These are phyloP conservation scores for Solanum pinnatisectum DNA, from an alignment of 257 asterid genomes.

Conservation along the genomic window DNA sequence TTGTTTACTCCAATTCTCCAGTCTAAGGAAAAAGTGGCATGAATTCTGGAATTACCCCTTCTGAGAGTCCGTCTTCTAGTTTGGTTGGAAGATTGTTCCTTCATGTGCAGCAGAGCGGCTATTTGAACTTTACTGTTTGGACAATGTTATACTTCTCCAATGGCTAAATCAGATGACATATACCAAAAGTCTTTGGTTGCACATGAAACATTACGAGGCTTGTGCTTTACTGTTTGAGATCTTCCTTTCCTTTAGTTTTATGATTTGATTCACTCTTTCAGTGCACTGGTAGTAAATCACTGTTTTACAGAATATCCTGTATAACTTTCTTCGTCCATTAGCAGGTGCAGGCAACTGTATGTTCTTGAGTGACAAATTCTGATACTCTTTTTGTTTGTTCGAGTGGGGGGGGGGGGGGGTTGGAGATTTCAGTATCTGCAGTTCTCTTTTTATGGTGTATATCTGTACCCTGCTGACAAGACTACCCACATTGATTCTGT, in stretches of 20 bases:
- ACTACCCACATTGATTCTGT: constrained; percentile 2
- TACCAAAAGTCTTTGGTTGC: neutral
- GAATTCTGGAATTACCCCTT: neutral
- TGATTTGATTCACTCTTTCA: neutral
- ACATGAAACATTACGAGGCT: neutral
- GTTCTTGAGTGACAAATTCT: neutral
- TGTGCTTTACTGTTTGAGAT: neutral
- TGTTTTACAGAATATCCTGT: neutral
- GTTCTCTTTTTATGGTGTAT: neutral
- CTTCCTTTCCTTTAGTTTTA: neutral
- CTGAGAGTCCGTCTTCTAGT: neutral
- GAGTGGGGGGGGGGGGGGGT: neutral
- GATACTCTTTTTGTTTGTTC: neutral
- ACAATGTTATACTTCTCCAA: neutral
- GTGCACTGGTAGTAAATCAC: neutral
- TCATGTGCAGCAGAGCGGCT: neutral
- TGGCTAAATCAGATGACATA: neutral
- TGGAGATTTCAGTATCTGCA: neutral
- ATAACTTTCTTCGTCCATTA: neutral
- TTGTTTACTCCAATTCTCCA: neutral
- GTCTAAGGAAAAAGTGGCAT: neutral
- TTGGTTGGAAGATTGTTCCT: neutral
- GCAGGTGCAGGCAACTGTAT: neutral
- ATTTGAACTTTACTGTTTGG: neutral
- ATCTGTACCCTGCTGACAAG: neutral